These are phyloP conservation scores for Dalbergia cochinchinensis DNA, from an alignment of 306 rosid genomes.

Conservation along the genomic window DNA sequence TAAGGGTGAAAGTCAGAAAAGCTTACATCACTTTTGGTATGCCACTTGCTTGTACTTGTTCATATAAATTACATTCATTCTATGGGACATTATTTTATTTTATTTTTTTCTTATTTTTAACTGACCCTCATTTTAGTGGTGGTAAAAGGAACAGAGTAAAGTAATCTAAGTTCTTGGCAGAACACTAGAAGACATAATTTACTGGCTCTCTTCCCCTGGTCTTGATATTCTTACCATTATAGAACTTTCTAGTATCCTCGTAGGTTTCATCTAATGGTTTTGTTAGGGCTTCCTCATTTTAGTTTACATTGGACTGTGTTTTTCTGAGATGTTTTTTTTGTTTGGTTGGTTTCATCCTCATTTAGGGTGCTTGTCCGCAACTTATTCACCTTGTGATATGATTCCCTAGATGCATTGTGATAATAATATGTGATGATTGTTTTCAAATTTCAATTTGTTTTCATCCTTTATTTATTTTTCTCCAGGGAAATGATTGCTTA, in stretches of 20 bases:
- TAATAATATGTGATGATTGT: not conserved
- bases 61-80: slow-evolving; percentile 16
- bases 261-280: not conserved
- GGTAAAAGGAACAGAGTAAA: slow-evolving; percentile 19
- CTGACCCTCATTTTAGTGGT: not conserved
- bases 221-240: not conserved
- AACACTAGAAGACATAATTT: not conserved
- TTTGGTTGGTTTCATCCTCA: no score
- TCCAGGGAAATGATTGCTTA: slow-evolving; percentile 98
- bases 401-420: no score
- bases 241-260: not conserved
- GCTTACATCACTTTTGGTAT: slow-evolving; percentile 98
- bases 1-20: slow-evolving; percentile 96
- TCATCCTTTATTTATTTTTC: slow-evolving; percentile 44
- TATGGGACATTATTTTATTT: not conserved
- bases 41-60: slow-evolving; percentile 26
- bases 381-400: no score
- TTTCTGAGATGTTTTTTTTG: no score
- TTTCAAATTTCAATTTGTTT: slow-evolving; percentile 15
- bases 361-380: no score
- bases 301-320: no score
- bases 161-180: slow-evolving; percentile 7
- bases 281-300: no score
- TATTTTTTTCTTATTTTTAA: not conserved
- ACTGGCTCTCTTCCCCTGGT: not conserved